phyloP scores from a whole-genome alignment of 306 rosid species.

The cucumber (Cucumis sativus) region DNA sequence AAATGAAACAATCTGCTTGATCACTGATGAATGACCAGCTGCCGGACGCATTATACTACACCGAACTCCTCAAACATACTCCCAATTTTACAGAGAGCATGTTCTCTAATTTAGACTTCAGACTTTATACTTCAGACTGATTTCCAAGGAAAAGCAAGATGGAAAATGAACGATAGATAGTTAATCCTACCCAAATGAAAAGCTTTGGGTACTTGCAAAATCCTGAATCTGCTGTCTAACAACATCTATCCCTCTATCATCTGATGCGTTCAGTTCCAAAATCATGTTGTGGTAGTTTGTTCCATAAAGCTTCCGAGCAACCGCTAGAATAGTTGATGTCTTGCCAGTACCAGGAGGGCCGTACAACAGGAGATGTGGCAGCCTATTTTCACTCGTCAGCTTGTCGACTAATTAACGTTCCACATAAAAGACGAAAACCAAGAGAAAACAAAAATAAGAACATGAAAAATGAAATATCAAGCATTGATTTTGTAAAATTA shows the following conservation, averaged over 20 bases:
- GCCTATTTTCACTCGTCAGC: conserved; percentile 74
- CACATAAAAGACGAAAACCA: conserved; percentile 2
- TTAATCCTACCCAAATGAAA: conserved; percentile 65
- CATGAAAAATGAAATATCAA: not conserved
- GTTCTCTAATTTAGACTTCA: not conserved
- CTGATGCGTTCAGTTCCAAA: conserved; percentile 87
- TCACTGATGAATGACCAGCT: not conserved
- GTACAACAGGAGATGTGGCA: conserved; percentile 84
- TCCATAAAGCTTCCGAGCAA: conserved; percentile 90
- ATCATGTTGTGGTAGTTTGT: conserved; percentile 58
- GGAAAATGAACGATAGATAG: not conserved
- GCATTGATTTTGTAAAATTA: not conserved
- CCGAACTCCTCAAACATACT: not conserved
- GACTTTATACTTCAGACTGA: not conserved
- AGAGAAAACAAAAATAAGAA: not conserved
- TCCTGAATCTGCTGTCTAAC: conserved; percentile 88
- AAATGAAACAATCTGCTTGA: not conserved
- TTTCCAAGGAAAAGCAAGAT: not conserved
- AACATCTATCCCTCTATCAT: conserved; percentile 93
- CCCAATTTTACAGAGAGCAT: not conserved
- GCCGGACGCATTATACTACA: not conserved
- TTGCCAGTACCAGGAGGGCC: conserved; percentile 98
- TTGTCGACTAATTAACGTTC: conserved; percentile 50
- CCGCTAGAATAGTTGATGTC: conserved; percentile 87
- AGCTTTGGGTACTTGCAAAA: conserved; percentile 91